These are phyloP conservation scores for Crithidia bombi DNA, from an alignment of 208 protist genomes.

Conservation along the genomic window DNA sequence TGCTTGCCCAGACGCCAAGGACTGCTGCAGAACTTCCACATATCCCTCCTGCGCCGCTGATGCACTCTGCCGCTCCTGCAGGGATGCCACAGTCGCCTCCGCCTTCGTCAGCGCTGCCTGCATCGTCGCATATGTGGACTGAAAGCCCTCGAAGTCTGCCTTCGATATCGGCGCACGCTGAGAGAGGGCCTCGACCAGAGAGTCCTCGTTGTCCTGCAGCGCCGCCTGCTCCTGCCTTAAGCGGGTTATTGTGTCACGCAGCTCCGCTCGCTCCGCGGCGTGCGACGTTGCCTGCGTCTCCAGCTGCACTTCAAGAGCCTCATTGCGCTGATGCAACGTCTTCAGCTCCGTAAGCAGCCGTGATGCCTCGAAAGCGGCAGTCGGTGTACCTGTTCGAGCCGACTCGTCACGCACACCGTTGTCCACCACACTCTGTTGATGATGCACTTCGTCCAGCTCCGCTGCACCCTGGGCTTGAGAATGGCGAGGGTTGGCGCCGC, in stretches of 20 bases:
- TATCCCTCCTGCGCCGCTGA: slow-evolving; percentile 2
- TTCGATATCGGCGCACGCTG: slow-evolving; percentile 31
- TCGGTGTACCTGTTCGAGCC: neutral
- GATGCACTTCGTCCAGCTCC: neutral
- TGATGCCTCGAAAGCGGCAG: neutral
- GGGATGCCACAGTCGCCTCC: slow-evolving; percentile 15
- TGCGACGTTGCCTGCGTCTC: slow-evolving; percentile 8
- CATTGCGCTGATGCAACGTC: neutral
- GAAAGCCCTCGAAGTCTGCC: slow-evolving; percentile 20
- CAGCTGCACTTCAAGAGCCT: neutral
- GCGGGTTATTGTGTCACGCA: slow-evolving; percentile 26
- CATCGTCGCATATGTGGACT: slow-evolving; percentile 8
- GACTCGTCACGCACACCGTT: slow-evolving; percentile 1
- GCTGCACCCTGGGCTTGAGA: neutral
- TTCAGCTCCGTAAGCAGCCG: slow-evolving; percentile 2
- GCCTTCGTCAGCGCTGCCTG: slow-evolving; percentile 9
- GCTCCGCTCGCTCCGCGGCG: slow-evolving; percentile 16
- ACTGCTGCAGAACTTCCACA: slow-evolving; percentile 17
- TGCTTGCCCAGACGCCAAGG: neutral
- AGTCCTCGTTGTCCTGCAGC: slow-evolving; percentile 20
- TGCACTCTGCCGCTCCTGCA: slow-evolving; percentile 19
- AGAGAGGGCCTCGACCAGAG: slow-evolving; percentile 24
- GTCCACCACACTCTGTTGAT: neutral
- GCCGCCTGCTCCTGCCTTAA: slow-evolving; percentile 22
- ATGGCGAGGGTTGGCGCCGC: neutral